Conservation (phyloP, 352 stramenopile species). For the Phytophthora meadii region DNA sequence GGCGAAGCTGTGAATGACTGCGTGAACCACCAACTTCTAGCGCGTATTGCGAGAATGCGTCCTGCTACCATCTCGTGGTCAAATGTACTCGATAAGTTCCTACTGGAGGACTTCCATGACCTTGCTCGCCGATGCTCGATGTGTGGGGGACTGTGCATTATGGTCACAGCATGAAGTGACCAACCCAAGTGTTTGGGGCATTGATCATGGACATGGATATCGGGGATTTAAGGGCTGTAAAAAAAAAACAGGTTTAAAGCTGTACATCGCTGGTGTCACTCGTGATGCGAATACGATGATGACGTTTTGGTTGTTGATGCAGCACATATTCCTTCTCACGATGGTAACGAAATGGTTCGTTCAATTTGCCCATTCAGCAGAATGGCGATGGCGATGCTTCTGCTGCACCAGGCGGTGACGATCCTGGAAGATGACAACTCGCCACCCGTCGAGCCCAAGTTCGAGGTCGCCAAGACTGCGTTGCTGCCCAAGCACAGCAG, state of each 20-base stretch:
- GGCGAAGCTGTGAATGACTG: no score
- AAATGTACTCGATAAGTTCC: slow-evolving; percentile 30
- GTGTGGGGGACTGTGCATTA: slow-evolving; percentile 30
- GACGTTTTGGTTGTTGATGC: no score
- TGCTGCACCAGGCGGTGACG: slow-evolving; percentile 81
- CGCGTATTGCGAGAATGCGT: slow-evolving; percentile 27
- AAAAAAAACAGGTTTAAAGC: background rate
- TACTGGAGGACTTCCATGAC: slow-evolving; percentile 36
- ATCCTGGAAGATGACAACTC: slow-evolving; percentile 27
- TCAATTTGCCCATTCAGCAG: no score
- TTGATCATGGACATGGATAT: no score
- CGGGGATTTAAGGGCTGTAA: slow-evolving; percentile 1
- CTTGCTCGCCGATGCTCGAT: slow-evolving; percentile 32
- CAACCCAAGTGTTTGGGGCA: slow-evolving; percentile 25
- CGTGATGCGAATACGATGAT: slow-evolving; percentile 50
- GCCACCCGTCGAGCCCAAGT: slow-evolving; percentile 44
- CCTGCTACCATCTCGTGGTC: slow-evolving; percentile 36
- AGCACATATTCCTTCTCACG: no score
- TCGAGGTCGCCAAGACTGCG: slow-evolving; percentile 59
- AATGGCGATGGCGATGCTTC: slow-evolving; percentile 19
- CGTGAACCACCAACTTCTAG: no score
- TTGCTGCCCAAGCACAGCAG: slow-evolving; percentile 56
- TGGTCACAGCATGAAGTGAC: slow-evolving; percentile 38
- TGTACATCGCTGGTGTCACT: slow-evolving; percentile 29
- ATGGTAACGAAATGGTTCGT: no score